phyloP scores from a whole-genome alignment of 108 stramenopile genomes.

The Cyclotella distinguenda region DNA sequence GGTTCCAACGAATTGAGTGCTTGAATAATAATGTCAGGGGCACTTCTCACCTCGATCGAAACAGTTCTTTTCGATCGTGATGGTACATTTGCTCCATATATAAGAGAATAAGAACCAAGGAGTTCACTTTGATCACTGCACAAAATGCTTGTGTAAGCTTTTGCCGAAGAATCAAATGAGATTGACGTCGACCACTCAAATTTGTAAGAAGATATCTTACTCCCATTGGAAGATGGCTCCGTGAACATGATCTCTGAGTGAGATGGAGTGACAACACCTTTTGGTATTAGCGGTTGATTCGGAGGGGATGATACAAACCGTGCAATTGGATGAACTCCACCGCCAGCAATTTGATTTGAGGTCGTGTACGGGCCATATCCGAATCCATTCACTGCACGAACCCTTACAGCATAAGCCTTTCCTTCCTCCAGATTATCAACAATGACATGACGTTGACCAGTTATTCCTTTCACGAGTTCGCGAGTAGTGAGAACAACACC shows the following conservation, averaged over 20 bases:
- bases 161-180: constrained; percentile 17
- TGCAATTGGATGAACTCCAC: constrained; percentile 34
- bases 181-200: constrained; percentile 55
- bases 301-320: constrained; percentile 25
- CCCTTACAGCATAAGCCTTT: constrained; percentile 28
- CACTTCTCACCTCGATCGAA: constrained; percentile 21
- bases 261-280: constrained; percentile 38
- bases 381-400: constrained; percentile 44
- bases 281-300: constrained; percentile 11
- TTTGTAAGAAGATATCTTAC: constrained; percentile 44
- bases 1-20: constrained; percentile 19
- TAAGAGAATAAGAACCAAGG: constrained; percentile 22
- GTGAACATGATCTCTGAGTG: constrained; percentile 32
- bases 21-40: constrained; percentile 15
- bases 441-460: constrained; percentile 17
- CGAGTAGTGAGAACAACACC: constrained; percentile 25
- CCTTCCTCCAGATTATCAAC: constrained; percentile 34
- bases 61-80: constrained; percentile 14
- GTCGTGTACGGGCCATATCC: constrained; percentile 48
- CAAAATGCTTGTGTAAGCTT: constrained; percentile 18
- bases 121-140: constrained; percentile 32
- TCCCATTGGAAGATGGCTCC: constrained; percentile 33
- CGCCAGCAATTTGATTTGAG: constrained; percentile 17
- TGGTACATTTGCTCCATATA: constrained; percentile 21
- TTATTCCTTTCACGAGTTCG: constrained; percentile 35